Conservation (phyloP, 2,329 filamentous ascomycete genomes). For the Nothophaeocryptopus gaeumannii region DNA sequence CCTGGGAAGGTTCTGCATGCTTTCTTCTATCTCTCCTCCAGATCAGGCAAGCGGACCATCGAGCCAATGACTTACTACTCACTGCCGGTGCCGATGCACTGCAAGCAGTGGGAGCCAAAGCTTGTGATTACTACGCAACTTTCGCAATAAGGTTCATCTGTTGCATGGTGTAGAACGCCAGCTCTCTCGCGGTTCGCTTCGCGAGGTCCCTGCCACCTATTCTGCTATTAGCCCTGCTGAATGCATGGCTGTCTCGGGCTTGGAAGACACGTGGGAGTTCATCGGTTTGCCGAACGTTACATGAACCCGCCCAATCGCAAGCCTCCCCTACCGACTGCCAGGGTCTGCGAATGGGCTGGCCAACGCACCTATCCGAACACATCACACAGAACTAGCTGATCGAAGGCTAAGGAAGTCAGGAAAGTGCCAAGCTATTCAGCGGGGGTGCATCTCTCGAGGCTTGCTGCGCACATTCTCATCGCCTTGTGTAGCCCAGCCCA, state of each 20-base stretch:
- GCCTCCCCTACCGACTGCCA: not conserved
- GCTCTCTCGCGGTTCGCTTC: conserved; percentile 12
- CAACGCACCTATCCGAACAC: conserved; percentile 9
- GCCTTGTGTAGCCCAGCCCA: conserved; percentile 14
- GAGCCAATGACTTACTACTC: no score
- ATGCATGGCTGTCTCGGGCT: not conserved
- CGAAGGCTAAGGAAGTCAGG: no score
- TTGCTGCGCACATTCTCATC: conserved; percentile 16
- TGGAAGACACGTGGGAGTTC: conserved; percentile 1
- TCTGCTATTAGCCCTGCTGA: conserved; percentile 9
- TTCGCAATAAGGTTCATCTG: conserved; percentile 4
- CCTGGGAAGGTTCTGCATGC: no score
- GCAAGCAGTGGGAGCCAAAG: no score
- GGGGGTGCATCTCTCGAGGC: conserved; percentile 10
- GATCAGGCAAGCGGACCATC: no score
- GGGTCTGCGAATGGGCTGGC: conserved; percentile 12
- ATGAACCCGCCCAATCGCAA: conserved; percentile 5
- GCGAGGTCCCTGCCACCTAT: not conserved
- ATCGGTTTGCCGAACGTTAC: no score
- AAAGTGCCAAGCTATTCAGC: not conserved
- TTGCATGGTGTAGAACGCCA: conserved; percentile 6
- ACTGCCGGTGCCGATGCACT: no score
- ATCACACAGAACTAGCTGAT: not conserved
- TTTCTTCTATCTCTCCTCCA: no score
- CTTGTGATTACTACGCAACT: not conserved